Conservation (phyloP, 169 alveolate species). For the Plasmodium adleri region DNA sequence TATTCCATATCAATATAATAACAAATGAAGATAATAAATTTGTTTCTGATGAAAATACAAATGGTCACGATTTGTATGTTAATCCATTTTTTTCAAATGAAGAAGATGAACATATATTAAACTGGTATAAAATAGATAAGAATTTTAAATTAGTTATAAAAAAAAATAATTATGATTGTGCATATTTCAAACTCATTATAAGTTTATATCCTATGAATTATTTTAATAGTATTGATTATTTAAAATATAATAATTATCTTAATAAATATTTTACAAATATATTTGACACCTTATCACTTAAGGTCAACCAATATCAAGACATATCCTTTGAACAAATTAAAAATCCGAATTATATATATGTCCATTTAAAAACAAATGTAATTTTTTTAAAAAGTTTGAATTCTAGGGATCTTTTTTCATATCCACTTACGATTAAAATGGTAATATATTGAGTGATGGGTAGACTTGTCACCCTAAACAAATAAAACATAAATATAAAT, state of each 20-base stretch:
- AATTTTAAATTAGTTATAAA: conserved; percentile 35
- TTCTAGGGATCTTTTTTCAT: conserved; percentile 18
- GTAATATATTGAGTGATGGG: background rate
- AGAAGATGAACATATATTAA: conserved; percentile 28
- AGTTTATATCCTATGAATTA: conserved; percentile 24
- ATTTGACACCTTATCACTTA: conserved; percentile 36
- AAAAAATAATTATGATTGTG: conserved; percentile 31
- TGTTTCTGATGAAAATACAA: background rate
- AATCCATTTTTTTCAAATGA: conserved; percentile 30
- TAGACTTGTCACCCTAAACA: background rate
- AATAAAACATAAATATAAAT: background rate
- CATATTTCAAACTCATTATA: conserved; percentile 26
- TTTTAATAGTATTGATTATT: conserved; percentile 11
- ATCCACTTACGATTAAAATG: conserved; percentile 30
- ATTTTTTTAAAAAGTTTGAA: conserved; percentile 14
- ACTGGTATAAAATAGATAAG: conserved; percentile 21
- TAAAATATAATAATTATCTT: conserved; percentile 2
- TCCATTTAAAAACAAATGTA: conserved; percentile 1
- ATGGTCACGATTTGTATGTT: background rate
- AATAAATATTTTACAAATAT: conserved; percentile 12
- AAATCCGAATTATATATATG: background rate
- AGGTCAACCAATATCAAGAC: conserved; percentile 23
- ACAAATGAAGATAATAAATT: background rate
- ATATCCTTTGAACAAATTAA: conserved; percentile 38
- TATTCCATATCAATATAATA: conserved; percentile 8